These are phyloP conservation scores for Discostella pseudostelligera DNA, from an alignment of 108 stramenopile species.

Conservation along the genomic window DNA sequence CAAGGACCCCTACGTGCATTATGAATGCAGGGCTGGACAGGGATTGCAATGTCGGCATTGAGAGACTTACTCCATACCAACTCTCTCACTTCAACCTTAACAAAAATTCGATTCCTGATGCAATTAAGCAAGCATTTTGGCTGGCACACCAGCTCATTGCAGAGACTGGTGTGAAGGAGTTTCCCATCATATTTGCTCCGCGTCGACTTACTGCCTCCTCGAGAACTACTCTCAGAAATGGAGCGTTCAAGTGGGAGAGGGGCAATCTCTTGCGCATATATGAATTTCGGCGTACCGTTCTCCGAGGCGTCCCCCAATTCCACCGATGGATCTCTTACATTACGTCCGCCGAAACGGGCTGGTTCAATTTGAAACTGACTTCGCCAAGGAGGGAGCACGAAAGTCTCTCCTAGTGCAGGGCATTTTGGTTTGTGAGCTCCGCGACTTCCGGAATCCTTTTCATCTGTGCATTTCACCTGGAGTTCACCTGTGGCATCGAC, in stretches of 20 bases:
- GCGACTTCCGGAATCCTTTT: conserved; percentile 13
- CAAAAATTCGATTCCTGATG: conserved; percentile 68
- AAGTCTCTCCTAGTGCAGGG: conserved; percentile 35
- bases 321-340: conserved; percentile 15
- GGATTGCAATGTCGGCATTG: conserved; percentile 53
- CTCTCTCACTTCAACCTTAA: conserved; percentile 80
- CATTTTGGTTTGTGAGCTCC: conserved; percentile 21
- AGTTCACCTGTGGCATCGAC: conserved; percentile 84
- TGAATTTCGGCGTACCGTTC: conserved; percentile 1
- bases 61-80: conserved; percentile 62
- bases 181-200: conserved; percentile 55
- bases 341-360: conserved; percentile 64
- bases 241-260: conserved; percentile 58
- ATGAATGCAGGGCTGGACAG: conserved; percentile 63
- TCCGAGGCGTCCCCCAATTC: conserved; percentile 8
- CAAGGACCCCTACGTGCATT: conserved; percentile 77
- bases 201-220: conserved; percentile 28
- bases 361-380: conserved; percentile 61
- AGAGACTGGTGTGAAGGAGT: conserved; percentile 67
- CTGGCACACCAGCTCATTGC: conserved; percentile 80
- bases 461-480: conserved; percentile 52
- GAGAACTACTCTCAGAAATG: conserved; percentile 17
- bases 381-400: conserved; percentile 51
- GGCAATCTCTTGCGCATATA: conserved; percentile 80
- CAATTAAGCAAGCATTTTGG: conserved; percentile 70